A percentile compares a stretch with the other conserved stretches of the same genome.
These are phyloP conservation scores for Chenopodium berlandieri DNA, from an alignment of 148 eudicot genomes.

Conservation along the genomic window DNA sequence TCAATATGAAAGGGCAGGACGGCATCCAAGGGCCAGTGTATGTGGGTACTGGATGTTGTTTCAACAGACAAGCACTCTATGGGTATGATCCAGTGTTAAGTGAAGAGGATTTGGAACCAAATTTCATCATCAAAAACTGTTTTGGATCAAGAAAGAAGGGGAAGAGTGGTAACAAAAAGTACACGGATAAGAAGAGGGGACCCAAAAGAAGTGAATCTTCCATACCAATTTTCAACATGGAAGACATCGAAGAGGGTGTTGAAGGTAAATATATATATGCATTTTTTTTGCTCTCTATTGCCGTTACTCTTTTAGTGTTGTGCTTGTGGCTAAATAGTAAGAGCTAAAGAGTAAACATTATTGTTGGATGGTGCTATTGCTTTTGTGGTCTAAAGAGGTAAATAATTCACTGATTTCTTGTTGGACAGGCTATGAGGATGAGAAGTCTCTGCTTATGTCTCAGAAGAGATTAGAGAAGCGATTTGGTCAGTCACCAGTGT, in stretches of 20 bases:
- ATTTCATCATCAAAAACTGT: conserved; percentile 72
- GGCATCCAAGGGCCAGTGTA: conserved; percentile 97
- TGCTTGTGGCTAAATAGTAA: not conserved
- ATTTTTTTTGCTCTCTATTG: not conserved
- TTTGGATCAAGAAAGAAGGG: conserved; percentile 91
- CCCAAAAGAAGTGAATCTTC: conserved; percentile 83
- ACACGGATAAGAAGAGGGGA: conserved; percentile 73
- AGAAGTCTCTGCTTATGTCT: conserved; percentile 89
- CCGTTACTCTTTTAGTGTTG: not conserved
- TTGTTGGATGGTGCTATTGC: not conserved
- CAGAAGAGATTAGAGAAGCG: conserved; percentile 95
- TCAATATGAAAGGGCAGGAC: conserved; percentile 95
- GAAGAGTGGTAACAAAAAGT: conserved; percentile 57
- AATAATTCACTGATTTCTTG: conserved; percentile 5
- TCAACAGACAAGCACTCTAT: conserved; percentile 93
- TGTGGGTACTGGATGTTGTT: conserved; percentile 99
- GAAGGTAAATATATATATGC: conserved; percentile 52
- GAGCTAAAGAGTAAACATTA: not conserved
- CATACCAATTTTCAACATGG: conserved; percentile 89
- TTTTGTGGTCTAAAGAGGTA: not conserved
- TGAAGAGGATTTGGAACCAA: conserved; percentile 92
- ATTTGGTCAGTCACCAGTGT: conserved; percentile 96
- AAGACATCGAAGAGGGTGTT: conserved; percentile 89
- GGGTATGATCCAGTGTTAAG: conserved; percentile 94
- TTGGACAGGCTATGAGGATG: conserved; percentile 84